phyloP scores from a whole-genome alignment of 768 basidiomycete genomes.

The Termitomyces sp. region DNA sequence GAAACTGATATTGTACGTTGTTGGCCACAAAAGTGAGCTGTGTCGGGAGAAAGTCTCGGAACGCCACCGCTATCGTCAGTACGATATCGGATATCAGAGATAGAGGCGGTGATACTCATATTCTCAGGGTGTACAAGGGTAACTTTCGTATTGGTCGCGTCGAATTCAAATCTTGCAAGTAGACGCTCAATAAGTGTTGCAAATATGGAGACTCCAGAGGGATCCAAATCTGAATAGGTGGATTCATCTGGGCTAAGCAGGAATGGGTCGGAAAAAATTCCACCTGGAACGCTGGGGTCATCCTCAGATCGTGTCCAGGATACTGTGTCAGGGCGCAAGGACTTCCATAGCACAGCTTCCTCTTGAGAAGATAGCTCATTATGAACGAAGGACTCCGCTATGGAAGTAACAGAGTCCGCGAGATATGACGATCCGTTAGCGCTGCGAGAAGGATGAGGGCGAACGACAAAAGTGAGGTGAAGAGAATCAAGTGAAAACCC shows the following conservation, averaged over 20 bases:
- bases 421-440: slow-evolving; percentile 36
- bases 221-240: slow-evolving; percentile 44
- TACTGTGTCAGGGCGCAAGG: slow-evolving; percentile 46
- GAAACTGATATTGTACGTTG: slow-evolving; percentile 49
- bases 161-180: slow-evolving; percentile 74
- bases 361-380: slow-evolving; percentile 72
- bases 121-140: slow-evolving; percentile 63
- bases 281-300: slow-evolving; percentile 55
- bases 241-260: slow-evolving; percentile 34
- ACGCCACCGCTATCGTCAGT: slow-evolving; percentile 28
- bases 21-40: slow-evolving; percentile 17
- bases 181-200: slow-evolving; percentile 75
- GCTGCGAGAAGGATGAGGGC: slow-evolving; percentile 20
- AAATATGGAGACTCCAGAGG: slow-evolving; percentile 75
- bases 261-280: slow-evolving; percentile 49
- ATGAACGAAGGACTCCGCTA: slow-evolving; percentile 79
- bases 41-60: slow-evolving; percentile 1
- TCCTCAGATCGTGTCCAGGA: slow-evolving; percentile 22
- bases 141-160: slow-evolving; percentile 61
- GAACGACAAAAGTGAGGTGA: slow-evolving; percentile 57
- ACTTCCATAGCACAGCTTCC: slow-evolving; percentile 64
- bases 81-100: slow-evolving; percentile 55
- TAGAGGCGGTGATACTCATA: slow-evolving; percentile 52
- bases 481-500: slow-evolving; percentile 66
- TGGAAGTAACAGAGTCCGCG: slow-evolving; percentile 65